Evolutionary conservation across 495 filamentous ascomycete species (phyloP), one percentile per base, ranked within the genome.

Genomic region (Tuber melanosporum): DNA sequence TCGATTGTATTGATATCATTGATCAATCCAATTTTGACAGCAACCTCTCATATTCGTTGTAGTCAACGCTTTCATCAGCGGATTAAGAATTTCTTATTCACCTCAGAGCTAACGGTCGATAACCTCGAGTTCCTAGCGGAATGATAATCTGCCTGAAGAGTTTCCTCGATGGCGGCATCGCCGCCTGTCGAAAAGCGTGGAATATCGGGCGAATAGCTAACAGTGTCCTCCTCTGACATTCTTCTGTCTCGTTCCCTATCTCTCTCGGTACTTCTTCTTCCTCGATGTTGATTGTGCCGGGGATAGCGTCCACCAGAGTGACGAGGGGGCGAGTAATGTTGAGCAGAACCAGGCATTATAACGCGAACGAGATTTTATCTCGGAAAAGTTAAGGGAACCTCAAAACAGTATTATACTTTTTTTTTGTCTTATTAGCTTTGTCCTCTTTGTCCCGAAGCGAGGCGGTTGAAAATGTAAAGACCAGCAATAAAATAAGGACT

Each of bases 21-120:
- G 57, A 66, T 66, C 26, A 66, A 66, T 66, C 32, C 57, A 66
- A 66, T 66, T 66, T 66, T 36, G 57, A 66, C 57, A 66, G 32
- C 57, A 66, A 66, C 57, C 32, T 26, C 57, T 66, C 57, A 66
- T 66, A 17, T 36, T 66, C n/a, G 57, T 66, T 66, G 57, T 17
- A 66, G 57, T 66, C 57, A 66, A 66, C 57, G 57, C 57, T 66
- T 19, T 26, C 57, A 66, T 17, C 57, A 66, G 57, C 57, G 57
- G 57, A 66, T 66, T 66, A 66, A 66, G 57, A 66, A 66, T 32
- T 66, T 66, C 57, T 66, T 66, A 66, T 66, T 66, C 57, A 66
- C 57, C 57, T 66, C 57, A 66, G 57, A 66, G 57, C 26, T 66
- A 66, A 14, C 57, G 57, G 57, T 66, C 57, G 57, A 66, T 36